Evolutionary conservation across 805 yeast species (phyloP), one percentile per base, ranked within the genome.

Genomic region (Torulaspora delbrueckii): DNA sequence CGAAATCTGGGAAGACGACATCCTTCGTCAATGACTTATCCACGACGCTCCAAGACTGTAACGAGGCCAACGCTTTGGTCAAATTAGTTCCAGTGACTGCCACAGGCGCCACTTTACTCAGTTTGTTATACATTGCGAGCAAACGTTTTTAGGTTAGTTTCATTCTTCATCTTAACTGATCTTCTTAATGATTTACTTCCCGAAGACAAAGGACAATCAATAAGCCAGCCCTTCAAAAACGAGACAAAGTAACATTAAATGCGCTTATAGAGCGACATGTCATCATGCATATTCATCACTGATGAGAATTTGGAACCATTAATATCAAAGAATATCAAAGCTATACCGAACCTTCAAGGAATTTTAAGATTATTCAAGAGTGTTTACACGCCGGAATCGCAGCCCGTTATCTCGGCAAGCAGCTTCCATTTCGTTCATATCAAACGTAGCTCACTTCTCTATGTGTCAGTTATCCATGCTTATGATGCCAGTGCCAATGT

Each of bases 1-100:
- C 80, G 57, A 75, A 85, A 38, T 72, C 69, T 43, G 63, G 69
- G 50, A 84, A 73, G 23, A 59, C 63, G 52, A 71, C 70, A 14
- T 69, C 59, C 26, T 73, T 68, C 12, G 58, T 54, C 12, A 78
- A 34, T n/a, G 38, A 45, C 24, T 46, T 42, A 26, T 43, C 39
- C 23, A 43, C 50, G 33, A 52, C 19, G 6, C 37, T 48, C 72
- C 73, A 69, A 0, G 54, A 49, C 3, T 49, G 45, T 14, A 65
- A 48, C 4, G 32, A 37, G 23, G 18, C n/a, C 12, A 71, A 32
- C 1, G 50, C 48, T 2, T 41, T 25, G 2, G 48, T 24, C 3
- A 73, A 31, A 19, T 64, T 65, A 2, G 47, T 45, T 0, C 48
- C 6, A 0, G 59, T 42, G 6, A 72, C 45, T 24, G 55, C 67